Base-by-base conservation (phyloP, 2,329 filamentous ascomycete genomes). In the Knufia petricola region DNA sequence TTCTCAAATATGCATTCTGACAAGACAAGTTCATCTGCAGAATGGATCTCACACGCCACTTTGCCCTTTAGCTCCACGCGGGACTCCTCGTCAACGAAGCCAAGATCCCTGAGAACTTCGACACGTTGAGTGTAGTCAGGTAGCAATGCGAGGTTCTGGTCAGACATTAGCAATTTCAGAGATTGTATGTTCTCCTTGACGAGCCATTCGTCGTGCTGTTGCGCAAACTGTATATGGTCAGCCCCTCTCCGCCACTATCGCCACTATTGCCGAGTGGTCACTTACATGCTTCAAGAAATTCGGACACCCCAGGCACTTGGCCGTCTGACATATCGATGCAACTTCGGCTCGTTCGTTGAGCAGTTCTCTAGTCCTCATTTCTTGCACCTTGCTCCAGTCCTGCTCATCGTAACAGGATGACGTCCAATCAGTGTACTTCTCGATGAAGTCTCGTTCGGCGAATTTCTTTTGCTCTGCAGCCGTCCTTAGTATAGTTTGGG, bases 1-100 rank as follows among this genome's bases (percentile, higher is more conserved):
- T 98, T 98, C 67, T 98, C 92, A 15, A 98, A 81, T 41, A 98
- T 88, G 4, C 96, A 78, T 64, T 98, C 92, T 0, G 92, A 98
- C 15, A 98, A 78, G 0, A 98, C 90, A 0, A 98, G 77, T 66
- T 98, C 92, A 63, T 96, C 90, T 15, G 89, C 89, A 0, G 90
- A 95, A 67, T 96, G 92, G 52, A 98, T 90, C 70, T 98, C 92
- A 69, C 92, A 98, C 3, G 92, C 92, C 19, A 98, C 92, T 66
- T 96, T 96, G 66, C 92, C 92, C 69, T 98, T 98, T 54, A 98
- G 78, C 68, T 94, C 86, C 32, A 98, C 94, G 19, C 90, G 82
- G 3, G 82, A 83, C 38, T 84, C 81, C 3, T 85, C 81, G 60
- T 98, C 92, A 57, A 98, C 85, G 64, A 98, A 98, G 3, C 81